Base-by-base conservation (phyloP, 805 yeast genomes). In the Candida sakaeoensis region DNA sequence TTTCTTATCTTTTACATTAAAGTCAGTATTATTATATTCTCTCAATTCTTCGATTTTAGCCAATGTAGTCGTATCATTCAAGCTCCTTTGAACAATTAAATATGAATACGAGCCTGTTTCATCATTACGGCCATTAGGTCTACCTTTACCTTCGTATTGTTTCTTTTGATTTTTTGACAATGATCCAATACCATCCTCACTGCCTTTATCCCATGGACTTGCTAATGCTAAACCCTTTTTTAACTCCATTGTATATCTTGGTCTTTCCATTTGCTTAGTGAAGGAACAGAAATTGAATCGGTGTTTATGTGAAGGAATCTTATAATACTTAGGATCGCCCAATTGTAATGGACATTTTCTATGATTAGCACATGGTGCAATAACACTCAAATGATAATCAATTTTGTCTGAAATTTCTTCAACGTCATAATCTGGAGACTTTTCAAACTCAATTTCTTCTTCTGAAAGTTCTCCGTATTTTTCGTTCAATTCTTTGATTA, bases 351-450 rank as follows among this genome's bases (percentile, higher is more conserved):
- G 97, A 53, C 97, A 90, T 48, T 69, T 74, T 9, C 81, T 77
- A 52, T 88, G 96, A 57, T 93, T 97, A 1, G 91, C 62, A 55
- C 97, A 93, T 3, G 99, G 99, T 0, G 96, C 96, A 14, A 91
- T 55, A 7, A 91, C 71, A 29, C 75, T 74, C 37, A 89, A 53
- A 47, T 82, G 81, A 53, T 74, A 71, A 54, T 74, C 60, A 32
- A 62, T 63, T 15, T 41, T 32, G 16, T 45, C 31, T 13, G 36
- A 27, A n/a, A n/a, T n/a, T 18, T 49, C 50, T 1, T 55, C 55
- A 7, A 59, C 63, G 31, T 43, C 53, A 8, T 61, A 64, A 6
- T 51, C 60, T 30, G 51, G 50, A 29, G 58, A 63, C 44, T 72
- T 78, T 22, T 68, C 65, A 46, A 76, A 73, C 42, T 68, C 61